Evolutionary conservation across 306 rosid species (phyloP).

Genomic region (Cajanus cajan): DNA sequence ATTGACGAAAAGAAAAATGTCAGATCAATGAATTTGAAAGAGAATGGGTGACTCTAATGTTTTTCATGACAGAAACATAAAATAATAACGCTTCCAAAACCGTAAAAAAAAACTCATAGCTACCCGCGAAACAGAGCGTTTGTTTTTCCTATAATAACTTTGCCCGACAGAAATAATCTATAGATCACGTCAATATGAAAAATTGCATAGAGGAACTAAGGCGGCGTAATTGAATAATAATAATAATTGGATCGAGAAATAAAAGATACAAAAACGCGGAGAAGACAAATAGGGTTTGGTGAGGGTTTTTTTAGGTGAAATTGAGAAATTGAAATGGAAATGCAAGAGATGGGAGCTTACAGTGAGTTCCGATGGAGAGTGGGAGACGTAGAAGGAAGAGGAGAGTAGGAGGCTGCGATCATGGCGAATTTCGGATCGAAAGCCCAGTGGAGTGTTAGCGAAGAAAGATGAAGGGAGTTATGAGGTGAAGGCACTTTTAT

Average conservation of each 20-base stretch:
- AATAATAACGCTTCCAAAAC: neutral
- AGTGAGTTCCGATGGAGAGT: conserved; percentile 20
- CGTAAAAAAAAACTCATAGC: neutral
- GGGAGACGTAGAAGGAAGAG: conserved; percentile 17
- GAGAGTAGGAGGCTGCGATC: conserved; percentile 40
- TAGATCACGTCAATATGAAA: neutral
- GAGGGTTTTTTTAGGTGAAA: neutral
- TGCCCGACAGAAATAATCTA: neutral
- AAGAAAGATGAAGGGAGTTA: neutral
- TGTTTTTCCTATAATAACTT: neutral
- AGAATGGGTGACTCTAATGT: neutral
- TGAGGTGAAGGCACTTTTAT: neutral
- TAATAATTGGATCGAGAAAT: neutral
- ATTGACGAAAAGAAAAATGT: neutral
- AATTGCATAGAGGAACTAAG: neutral
- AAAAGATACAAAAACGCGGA: neutral
- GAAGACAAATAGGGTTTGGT: neutral
- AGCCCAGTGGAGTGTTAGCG: neutral
- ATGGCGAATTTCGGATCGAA: conserved; percentile 32
- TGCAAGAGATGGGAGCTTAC: conserved; percentile 34
- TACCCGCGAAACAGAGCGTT: neutral
- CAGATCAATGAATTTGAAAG: neutral
- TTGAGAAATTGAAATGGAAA: neutral
- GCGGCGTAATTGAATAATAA: neutral
- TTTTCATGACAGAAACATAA: neutral